Evolutionary conservation across 805 yeast species (phyloP).

Genomic region (Candida coquimbonensis): DNA sequence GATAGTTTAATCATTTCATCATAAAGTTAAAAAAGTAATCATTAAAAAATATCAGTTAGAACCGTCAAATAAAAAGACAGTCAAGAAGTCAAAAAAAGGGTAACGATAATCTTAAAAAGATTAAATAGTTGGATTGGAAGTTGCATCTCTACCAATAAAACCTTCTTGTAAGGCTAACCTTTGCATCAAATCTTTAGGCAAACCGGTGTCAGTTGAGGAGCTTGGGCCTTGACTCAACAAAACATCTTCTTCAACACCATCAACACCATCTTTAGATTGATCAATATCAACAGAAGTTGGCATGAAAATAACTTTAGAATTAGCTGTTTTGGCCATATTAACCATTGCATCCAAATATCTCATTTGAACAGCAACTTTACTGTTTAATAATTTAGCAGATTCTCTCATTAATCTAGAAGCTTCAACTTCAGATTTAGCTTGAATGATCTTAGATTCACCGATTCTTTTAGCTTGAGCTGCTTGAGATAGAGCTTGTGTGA

Average conservation of each 20-base stretch:
- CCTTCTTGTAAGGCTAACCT: constrained; percentile 7
- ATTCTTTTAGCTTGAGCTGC: constrained; percentile 73
- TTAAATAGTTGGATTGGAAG: too few species aligned
- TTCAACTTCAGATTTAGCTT: constrained; percentile 71
- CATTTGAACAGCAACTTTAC: constrained; percentile 73
- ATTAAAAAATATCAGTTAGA: too few species aligned
- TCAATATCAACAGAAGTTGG: constrained; percentile 43
- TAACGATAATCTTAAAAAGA: too few species aligned
- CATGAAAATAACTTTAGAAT: constrained; percentile 69
- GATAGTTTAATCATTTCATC: not conserved
- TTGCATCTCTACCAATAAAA: not conserved
- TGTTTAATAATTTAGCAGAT: constrained; percentile 69
- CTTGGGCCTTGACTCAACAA: not conserved
- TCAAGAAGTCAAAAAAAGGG: too few species aligned
- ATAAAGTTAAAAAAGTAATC: too few species aligned
- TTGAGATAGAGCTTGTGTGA: constrained; percentile 56
- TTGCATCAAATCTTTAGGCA: constrained; percentile 2
- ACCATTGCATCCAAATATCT: constrained; percentile 76
- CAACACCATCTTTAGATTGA: constrained; percentile 3
- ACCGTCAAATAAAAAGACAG: not conserved
- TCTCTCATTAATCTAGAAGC: constrained; percentile 70
- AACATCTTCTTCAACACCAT: constrained; percentile 3
- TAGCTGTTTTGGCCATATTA: constrained; percentile 55
- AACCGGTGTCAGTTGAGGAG: not conserved
- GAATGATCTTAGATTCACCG: constrained; percentile 70